A percentile compares a stretch with the other conserved stretches of the same genome.
Conservation (phyloP, 305 asterid genomes). For the Galium porrigens region DNA sequence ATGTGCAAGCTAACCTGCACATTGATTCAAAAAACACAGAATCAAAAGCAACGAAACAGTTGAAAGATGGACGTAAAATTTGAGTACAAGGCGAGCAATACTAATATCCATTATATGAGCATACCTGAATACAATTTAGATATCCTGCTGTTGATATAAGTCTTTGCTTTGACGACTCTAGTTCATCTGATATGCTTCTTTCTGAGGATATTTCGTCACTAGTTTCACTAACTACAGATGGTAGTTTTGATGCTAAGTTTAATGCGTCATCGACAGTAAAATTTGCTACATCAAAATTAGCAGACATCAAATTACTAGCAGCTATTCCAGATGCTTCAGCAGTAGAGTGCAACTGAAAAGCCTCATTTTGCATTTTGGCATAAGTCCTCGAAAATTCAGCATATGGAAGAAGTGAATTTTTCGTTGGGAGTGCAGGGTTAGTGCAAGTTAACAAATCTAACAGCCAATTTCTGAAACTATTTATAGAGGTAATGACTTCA, state of each 20-base stretch:
- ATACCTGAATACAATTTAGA: conserved; percentile 92
- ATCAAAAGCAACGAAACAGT: neutral
- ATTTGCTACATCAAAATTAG: conserved; percentile 43
- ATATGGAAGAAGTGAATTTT: conserved; percentile 71
- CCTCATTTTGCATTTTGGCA: conserved; percentile 82
- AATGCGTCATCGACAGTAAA: conserved; percentile 75
- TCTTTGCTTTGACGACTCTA: conserved; percentile 77
- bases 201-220: conserved; percentile 45
- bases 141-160: conserved; percentile 83
- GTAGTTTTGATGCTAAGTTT: conserved; percentile 59
- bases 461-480: conserved; percentile 52
- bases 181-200: conserved; percentile 46
- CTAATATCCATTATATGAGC: neutral
- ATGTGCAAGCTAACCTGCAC: conserved; percentile 80
- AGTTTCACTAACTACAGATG: conserved; percentile 28
- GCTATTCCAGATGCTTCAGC: conserved; percentile 53
- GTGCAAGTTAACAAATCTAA: conserved; percentile 70
- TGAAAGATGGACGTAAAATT: neutral
- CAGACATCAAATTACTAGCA: conserved; percentile 39
- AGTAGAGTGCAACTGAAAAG: conserved; percentile 53
- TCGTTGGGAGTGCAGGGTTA: conserved; percentile 82
- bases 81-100: neutral
- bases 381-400: conserved; percentile 87
- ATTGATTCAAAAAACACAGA: neutral
- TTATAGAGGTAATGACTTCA: conserved; percentile 38